Base-by-base conservation (phyloP, 2,329 filamentous ascomycete species). In the Fusarium sambucinum region DNA sequence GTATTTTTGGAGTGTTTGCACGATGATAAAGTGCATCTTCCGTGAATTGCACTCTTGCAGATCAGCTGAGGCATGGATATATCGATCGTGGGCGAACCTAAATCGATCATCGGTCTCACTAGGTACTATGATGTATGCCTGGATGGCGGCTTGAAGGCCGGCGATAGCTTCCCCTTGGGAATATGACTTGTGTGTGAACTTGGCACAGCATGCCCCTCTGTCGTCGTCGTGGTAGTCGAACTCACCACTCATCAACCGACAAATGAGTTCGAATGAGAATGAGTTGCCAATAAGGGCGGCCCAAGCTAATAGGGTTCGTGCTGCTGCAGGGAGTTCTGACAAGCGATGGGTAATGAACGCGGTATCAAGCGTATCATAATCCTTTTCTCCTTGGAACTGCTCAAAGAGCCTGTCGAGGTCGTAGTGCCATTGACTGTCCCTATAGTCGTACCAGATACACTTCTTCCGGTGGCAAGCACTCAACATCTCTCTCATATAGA, bases 11-110 rank as follows among this genome's bases (percentile, higher is more conserved):
- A 97, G 87, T 0, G 90, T 91, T 74, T 93, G 90, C 0, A 92
- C 91, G 72, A 97, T 93, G 45, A 94, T 89, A 72, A 94, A 97
- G 78, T 97, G 94, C 94, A 97, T 97, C 71, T 92, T 91, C 21
- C 86, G 83, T 23, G 86, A 81, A 56, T 91, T 89, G 73, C 87
- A 89, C 75, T 94, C 89, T 65, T 87, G 88, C 52, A 97, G 81
- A 7, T 87, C 85, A 16, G 87, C 83, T 8, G 93, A 89, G 17
- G 92, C 93, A 75, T 92, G 89, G 51, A 94, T 86, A 73, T 96
- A 96, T 53, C 94, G 88, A 77, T 97, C 94, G 77, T 97, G 94
- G 33, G 90, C 89, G 77, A 97, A 97, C 33, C 89, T 89, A 77
- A 97, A 97, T 40, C 89, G 87, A 77, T 97, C 93, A 73, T 97